Evolutionary conservation across 2,329 filamentous ascomycete species (phyloP), one percentile per base, ranked within the genome.

Genomic region (Herpotrichia juniperi): DNA sequence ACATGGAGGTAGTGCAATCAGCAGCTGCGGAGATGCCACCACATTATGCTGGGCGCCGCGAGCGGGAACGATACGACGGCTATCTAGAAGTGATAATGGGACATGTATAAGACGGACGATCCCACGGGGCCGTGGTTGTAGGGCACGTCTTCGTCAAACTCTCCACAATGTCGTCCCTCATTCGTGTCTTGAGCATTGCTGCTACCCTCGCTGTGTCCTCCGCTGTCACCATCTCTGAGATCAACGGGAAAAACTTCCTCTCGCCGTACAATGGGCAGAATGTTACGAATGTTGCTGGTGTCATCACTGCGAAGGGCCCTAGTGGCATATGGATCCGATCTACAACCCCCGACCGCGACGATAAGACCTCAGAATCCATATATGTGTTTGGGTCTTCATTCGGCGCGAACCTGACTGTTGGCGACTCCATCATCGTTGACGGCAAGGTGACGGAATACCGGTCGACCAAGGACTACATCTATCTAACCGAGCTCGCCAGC

Each of bases 301-400:
- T 89, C 10, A 79, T 90, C 14, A 87, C 86, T 16, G 87, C 86
- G 28, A 85, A 85, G 64, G 79, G 81, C 0, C 78, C 81, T 12
- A 78, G 77, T 53, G 87, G 87, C 11, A 78, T 90, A 66, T 90
- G 81, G 77, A 75, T 90, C 16, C 83, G 84, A 37, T 87, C 86
- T 1, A 81, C 80, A 0, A 76, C 74, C 28, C 80, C 83, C 1
- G 83, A 87, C 63, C 68, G 77, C 42, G 81, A 86, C 63, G 66
- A 74, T 12, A 74, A 76, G 42, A 86, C 84, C 2, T 89, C 86
- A 0, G 85, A 88, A 65, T 84, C 84, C 1, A 68, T 90, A 54
- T 90, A 87, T 61, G 81, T 90, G 34, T 90, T 81, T 63, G 79
- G 83, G 56, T 78, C 75, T 57, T 74, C 74, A 5, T 78, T 83